Evolutionary conservation across 2,329 filamentous ascomycete genomes (phyloP).

Genomic region (Chrysosporium queenslandicum): DNA sequence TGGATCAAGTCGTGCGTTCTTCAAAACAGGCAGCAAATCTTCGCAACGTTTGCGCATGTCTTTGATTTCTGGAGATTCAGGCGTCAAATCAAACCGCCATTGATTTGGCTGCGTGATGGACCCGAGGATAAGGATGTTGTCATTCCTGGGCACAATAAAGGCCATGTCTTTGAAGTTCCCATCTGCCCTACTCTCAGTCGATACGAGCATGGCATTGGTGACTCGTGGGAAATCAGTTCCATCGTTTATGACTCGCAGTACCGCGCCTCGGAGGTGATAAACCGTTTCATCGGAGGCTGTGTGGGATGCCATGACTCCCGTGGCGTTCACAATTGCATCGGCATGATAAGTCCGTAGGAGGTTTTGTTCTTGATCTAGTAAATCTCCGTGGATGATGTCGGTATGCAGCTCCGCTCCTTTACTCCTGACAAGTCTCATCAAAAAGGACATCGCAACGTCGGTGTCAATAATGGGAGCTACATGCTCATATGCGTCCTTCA

Average conservation of each 20-base stretch:
- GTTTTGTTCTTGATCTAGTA: constrained; percentile 30
- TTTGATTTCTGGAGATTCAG: constrained; percentile 33
- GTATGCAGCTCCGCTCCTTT: constrained; percentile 37
- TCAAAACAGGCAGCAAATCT: constrained; percentile 35
- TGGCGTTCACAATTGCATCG: constrained; percentile 34
- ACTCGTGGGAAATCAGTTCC: constrained; percentile 36
- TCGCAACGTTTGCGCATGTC: constrained; percentile 39
- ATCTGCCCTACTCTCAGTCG: constrained; percentile 25
- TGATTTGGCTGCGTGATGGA: constrained; percentile 32
- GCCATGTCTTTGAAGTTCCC: constrained; percentile 7
- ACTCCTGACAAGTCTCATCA: constrained; percentile 33
- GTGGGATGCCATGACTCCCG: constrained; percentile 34
- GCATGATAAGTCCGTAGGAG: constrained; percentile 27
- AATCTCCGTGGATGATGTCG: constrained; percentile 30
- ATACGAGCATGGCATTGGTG: constrained; percentile 34
- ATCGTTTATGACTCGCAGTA: constrained; percentile 41
- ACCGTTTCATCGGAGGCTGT: constrained; percentile 33
- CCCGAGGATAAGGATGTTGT: constrained; percentile 37
- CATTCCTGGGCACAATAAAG: constrained; percentile 39
- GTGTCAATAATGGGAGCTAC: constrained; percentile 41
- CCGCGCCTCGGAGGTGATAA: constrained; percentile 38
- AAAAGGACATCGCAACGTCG: constrained; percentile 36
- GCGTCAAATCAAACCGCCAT: constrained; percentile 29
- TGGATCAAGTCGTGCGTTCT: constrained; percentile 33
- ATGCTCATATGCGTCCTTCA: constrained; percentile 36